Evolutionary conservation across 441 rosid species (phyloP).

Genomic region (Geranium incanum): DNA sequence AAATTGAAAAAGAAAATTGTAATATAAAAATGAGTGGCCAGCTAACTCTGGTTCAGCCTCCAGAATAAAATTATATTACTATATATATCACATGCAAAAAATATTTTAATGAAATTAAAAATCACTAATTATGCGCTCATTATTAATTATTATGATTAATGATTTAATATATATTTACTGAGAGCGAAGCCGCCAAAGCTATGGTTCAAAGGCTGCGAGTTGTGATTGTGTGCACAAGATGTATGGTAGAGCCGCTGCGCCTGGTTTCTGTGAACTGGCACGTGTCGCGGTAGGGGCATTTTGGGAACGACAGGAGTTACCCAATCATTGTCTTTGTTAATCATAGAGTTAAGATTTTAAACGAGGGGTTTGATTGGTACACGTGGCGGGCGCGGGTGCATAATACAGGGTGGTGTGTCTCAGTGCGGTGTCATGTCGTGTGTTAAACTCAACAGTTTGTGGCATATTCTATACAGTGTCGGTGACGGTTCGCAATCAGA

Average conservation of each 20-base stretch:
- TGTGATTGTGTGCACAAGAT: neutral
- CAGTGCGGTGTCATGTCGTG: too few species aligned
- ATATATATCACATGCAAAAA: too few species aligned
- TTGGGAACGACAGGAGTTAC: constrained; percentile 8
- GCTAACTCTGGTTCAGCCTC: constrained; percentile 49
- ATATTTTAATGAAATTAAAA: too few species aligned
- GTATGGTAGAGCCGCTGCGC: neutral
- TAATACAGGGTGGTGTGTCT: too few species aligned
- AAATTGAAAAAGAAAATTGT: constrained; percentile 13
- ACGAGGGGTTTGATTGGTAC: neutral
- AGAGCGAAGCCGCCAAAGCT: neutral
- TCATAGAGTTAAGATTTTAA: neutral
- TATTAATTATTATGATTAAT: constrained; percentile 4
- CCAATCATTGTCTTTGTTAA: constrained; percentile 38
- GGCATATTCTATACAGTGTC: neutral
- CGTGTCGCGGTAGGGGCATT: constrained; percentile 13
- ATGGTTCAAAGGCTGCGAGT: neutral
- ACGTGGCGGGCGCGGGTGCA: constrained; percentile 24
- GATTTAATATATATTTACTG: neutral
- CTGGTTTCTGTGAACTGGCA: neutral
- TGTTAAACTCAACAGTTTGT: too few species aligned
- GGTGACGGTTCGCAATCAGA: constrained; percentile 20
- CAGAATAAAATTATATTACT: constrained; percentile 17
- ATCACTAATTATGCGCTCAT: neutral
- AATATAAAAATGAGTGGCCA: constrained; percentile 57